Evolutionary conservation across 257 asterid species (phyloP).

Genomic region (Fraxinus pennsylvanica): DNA sequence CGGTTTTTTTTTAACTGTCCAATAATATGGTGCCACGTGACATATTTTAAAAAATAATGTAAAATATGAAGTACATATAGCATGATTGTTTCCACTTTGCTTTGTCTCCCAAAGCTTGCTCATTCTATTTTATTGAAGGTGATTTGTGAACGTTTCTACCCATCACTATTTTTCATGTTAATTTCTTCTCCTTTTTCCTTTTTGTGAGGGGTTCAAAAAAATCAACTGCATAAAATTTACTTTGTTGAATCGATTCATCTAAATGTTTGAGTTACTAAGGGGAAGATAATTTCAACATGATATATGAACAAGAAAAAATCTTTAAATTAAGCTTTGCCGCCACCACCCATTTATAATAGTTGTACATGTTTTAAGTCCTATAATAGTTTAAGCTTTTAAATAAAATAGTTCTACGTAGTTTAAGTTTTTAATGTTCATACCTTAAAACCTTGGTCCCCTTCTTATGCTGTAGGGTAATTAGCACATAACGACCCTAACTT

Average conservation of each 20-base stretch:
- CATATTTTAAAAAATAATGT: no score
- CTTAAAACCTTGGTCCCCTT: no score
- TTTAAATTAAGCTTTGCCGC: not conserved
- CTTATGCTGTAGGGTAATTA: no score
- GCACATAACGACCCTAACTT: no score
- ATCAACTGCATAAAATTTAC: not conserved
- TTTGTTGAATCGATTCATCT: not conserved
- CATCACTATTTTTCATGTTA: not conserved
- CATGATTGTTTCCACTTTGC: not conserved
- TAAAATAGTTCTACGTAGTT: no score
- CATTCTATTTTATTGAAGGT: not conserved
- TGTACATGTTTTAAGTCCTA: not conserved
- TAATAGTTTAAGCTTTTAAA: no score
- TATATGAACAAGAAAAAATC: not conserved
- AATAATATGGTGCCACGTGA: no score
- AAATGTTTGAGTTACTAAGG: not conserved
- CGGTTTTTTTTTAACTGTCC: no score
- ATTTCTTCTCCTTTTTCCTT: not conserved
- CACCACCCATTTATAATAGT: not conserved
- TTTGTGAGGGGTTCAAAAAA: not conserved
- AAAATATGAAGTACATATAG: no score
- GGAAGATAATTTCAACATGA: not conserved
- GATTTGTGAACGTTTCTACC: not conserved
- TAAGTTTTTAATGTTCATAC: no score
- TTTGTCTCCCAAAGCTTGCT: slow-evolving; percentile 2